A percentile compares a stretch with the other conserved stretches of the same genome.
These are phyloP conservation scores for Benincasa hispida DNA, from an alignment of 306 rosid genomes.

Conservation along the genomic window DNA sequence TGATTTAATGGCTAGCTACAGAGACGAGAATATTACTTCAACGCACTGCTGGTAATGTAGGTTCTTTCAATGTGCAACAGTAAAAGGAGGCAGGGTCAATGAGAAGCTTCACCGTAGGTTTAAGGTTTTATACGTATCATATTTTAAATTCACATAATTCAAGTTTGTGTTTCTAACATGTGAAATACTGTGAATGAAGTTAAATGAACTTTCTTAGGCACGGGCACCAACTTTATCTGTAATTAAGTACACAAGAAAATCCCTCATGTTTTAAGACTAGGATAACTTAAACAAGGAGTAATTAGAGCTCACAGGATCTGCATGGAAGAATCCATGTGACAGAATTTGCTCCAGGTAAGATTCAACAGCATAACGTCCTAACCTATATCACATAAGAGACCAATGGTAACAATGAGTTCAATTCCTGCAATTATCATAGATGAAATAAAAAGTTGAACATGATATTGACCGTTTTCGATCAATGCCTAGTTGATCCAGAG, in stretches of 20 bases:
- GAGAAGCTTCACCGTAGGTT: not conserved
- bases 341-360: conserved; percentile 96
- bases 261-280: not conserved
- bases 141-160: not conserved
- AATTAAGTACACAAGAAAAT: not conserved
- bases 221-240: not conserved
- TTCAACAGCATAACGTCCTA: conserved; percentile 96
- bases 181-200: not conserved
- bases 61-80: not conserved
- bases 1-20: not conserved
- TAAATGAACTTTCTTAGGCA: not conserved
- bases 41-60: not conserved
- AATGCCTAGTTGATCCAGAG: conserved; percentile 92
- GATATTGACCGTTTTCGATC: conserved; percentile 66
- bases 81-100: not conserved
- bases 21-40: not conserved
- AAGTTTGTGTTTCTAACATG: not conserved
- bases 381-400: conserved; percentile 31
- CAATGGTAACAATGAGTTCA: not conserved
- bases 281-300: not conserved
- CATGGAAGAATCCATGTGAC: conserved; percentile 98
- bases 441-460: conserved; percentile 5
- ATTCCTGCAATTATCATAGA: not conserved
- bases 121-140: not conserved
- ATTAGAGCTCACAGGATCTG: conserved; percentile 74